Percentiles rank a stretch among this genome's conserved stretches.
Evolutionary conservation across 1,284 basidiomycete genomes (phyloP).

Genomic region (Inonotus hispidus): DNA sequence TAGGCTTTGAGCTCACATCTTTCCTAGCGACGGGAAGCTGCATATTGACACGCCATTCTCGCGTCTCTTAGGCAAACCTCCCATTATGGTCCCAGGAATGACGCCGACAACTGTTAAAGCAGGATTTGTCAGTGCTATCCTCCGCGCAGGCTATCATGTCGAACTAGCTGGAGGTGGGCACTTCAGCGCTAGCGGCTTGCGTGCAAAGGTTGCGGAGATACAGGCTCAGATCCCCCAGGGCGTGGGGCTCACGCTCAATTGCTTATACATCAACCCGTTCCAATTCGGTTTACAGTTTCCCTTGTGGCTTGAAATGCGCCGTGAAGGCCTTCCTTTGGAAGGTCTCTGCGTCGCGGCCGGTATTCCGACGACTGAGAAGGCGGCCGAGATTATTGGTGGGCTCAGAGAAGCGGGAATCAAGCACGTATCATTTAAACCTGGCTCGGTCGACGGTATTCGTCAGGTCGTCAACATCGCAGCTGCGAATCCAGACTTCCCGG

Average conservation of each 20-base stretch:
- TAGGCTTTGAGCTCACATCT: constrained; percentile 1
- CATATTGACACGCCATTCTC: constrained; percentile 96
- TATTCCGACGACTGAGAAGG: constrained; percentile 90
- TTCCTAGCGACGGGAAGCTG: constrained; percentile 74
- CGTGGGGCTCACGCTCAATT: constrained; percentile 90
- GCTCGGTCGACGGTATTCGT: constrained; percentile 93
- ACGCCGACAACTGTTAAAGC: constrained; percentile 91
- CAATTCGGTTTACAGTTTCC: constrained; percentile 98
- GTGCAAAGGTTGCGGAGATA: constrained; percentile 87
- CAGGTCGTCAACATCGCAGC: constrained; percentile 96
- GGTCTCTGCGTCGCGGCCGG: constrained; percentile 98
- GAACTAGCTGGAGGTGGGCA: constrained; percentile 98
- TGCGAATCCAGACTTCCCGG: constrained; percentile 94
- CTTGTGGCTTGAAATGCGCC: constrained; percentile 95
- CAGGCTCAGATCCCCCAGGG: constrained; percentile 79
- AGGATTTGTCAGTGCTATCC: constrained; percentile 87
- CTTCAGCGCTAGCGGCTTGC: constrained; percentile 86
- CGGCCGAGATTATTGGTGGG: constrained; percentile 84
- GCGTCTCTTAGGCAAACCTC: constrained; percentile 90
- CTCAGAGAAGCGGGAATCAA: constrained; percentile 81
- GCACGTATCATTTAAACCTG: constrained; percentile 96
- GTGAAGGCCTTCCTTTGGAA: constrained; percentile 92
- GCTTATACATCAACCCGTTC: constrained; percentile 97
- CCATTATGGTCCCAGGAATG: constrained; percentile 99
- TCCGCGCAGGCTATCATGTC: constrained; percentile 92